A percentile compares a stretch with the other conserved stretches of the same genome.
Conservation (phyloP, 1,284 basidiomycete genomes). For the Ustilago cynodontis region DNA sequence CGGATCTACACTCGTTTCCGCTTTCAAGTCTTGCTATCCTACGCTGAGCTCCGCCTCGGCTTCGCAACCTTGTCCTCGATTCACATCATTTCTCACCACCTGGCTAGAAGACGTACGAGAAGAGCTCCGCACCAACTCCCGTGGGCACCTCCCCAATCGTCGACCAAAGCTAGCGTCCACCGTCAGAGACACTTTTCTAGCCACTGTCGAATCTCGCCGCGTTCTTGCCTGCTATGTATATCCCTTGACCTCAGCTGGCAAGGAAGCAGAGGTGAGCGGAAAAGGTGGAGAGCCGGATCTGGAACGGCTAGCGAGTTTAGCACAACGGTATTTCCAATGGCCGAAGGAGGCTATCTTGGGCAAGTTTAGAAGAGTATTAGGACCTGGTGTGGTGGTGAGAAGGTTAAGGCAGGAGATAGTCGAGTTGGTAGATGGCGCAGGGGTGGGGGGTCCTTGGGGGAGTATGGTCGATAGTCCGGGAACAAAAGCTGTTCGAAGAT, state of each 20-base stretch:
- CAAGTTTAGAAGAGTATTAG: constrained; percentile 35
- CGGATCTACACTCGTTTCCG: constrained; percentile 74
- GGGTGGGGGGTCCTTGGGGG: constrained; percentile 30
- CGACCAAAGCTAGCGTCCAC: constrained; percentile 45
- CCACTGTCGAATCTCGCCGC: constrained; percentile 27
- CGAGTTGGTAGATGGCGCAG: constrained; percentile 15
- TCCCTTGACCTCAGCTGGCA: constrained; percentile 30
- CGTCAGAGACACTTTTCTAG: constrained; percentile 28
- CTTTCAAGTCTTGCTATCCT: constrained; percentile 68
- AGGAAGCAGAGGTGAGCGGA: background rate
- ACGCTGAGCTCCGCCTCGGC: constrained; percentile 12
- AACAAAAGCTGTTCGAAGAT: constrained; percentile 24
- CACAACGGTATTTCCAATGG: constrained; percentile 40
- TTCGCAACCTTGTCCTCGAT: background rate
- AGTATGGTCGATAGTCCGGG: constrained; percentile 41
- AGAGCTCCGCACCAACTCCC: constrained; percentile 55
- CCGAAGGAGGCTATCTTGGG: constrained; percentile 21
- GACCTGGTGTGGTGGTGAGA: constrained; percentile 28
- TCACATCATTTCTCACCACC: constrained; percentile 25
- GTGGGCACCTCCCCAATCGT: constrained; percentile 32
- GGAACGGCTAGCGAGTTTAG: constrained; percentile 12
- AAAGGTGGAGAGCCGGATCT: constrained; percentile 18
- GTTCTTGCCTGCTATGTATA: constrained; percentile 49
- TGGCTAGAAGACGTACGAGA: constrained; percentile 49
- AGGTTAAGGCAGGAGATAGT: constrained; percentile 34